Evolutionary conservation across 768 basidiomycete genomes (phyloP).

Genomic region (Pulveroboletus ravenelii): DNA sequence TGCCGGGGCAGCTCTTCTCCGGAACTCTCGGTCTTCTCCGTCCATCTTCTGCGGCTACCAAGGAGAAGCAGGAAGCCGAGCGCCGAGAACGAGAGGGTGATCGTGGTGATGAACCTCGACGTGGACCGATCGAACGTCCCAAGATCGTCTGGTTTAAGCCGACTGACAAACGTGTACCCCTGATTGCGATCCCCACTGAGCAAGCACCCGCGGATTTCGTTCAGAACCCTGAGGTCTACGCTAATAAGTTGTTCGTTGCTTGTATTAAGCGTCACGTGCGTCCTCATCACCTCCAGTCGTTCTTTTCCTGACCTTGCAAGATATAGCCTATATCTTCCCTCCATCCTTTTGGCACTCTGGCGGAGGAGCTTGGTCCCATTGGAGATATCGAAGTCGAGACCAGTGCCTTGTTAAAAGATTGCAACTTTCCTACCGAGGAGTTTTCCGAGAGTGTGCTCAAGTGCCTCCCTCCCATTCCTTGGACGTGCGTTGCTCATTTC

Average conservation of each 20-base stretch:
- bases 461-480: slow-evolving; percentile 93
- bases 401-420: slow-evolving; percentile 94
- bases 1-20: slow-evolving; percentile 98
- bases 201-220: slow-evolving; percentile 97
- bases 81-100: slow-evolving; percentile 96
- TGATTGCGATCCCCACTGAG: slow-evolving; percentile 98
- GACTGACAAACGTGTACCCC: slow-evolving; percentile 96
- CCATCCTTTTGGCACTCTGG: slow-evolving; percentile 97
- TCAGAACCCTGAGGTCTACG: slow-evolving; percentile 88
- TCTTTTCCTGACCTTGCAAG: slow-evolving; percentile 14
- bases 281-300: slow-evolving; percentile 15
- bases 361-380: slow-evolving; percentile 96
- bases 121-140: slow-evolving; percentile 78
- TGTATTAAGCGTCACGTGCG: slow-evolving; percentile 97
- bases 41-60: slow-evolving; percentile 94
- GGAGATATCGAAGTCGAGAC: slow-evolving; percentile 99
- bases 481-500: slow-evolving; percentile 55
- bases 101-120: slow-evolving; percentile 76
- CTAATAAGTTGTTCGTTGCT: slow-evolving; percentile 89
- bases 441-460: slow-evolving; percentile 94
- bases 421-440: slow-evolving; percentile 97
- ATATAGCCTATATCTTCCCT: slow-evolving; percentile 85
- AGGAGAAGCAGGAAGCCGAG: slow-evolving; percentile 98
- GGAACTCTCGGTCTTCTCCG: slow-evolving; percentile 93
- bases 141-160: slow-evolving; percentile 99